Conservation (phyloP, 2,329 filamentous ascomycete species). For the Fusarium lateritium region DNA sequence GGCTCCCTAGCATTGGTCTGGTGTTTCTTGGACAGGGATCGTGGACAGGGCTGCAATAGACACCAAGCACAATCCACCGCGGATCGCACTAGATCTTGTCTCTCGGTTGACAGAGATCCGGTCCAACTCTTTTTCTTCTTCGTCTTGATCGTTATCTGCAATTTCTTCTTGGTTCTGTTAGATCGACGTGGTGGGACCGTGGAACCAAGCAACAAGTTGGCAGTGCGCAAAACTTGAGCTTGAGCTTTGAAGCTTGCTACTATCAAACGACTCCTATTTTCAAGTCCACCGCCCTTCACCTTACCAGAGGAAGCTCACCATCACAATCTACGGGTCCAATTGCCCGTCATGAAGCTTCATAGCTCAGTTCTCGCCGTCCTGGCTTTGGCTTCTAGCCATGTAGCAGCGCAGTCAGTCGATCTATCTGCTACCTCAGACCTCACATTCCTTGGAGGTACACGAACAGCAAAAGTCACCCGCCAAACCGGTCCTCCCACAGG, state of each 20-base stretch:
- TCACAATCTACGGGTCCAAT: background rate
- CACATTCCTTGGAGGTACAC: conserved; percentile 56
- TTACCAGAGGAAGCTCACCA: conserved; percentile 6
- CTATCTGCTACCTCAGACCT: conserved; percentile 54
- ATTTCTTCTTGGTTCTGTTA: conserved; percentile 13
- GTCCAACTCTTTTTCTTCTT: conserved; percentile 10
- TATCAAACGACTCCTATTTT: conserved; percentile 22
- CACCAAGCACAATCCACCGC: conserved; percentile 16
- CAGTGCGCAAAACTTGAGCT: conserved; percentile 14
- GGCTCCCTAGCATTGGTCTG: conserved; percentile 29
- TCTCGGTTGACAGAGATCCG: conserved; percentile 24
- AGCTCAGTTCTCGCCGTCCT: conserved; percentile 44
- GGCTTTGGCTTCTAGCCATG: conserved; percentile 44
- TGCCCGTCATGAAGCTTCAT: conserved; percentile 46
- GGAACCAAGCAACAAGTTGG: background rate
- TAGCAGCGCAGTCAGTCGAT: conserved; percentile 48
- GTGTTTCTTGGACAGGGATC: conserved; percentile 41
- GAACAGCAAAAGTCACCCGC: conserved; percentile 56
- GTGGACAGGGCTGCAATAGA: conserved; percentile 16
- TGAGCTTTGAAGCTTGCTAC: conserved; percentile 21
- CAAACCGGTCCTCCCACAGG: conserved; percentile 52
- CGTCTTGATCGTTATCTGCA: conserved; percentile 16
- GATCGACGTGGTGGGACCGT: conserved; percentile 5
- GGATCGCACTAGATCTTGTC: conserved; percentile 40
- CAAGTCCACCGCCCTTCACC: conserved; percentile 8